Base-by-base conservation (phyloP, 768 basidiomycete species). In the Epithele typhae region DNA sequence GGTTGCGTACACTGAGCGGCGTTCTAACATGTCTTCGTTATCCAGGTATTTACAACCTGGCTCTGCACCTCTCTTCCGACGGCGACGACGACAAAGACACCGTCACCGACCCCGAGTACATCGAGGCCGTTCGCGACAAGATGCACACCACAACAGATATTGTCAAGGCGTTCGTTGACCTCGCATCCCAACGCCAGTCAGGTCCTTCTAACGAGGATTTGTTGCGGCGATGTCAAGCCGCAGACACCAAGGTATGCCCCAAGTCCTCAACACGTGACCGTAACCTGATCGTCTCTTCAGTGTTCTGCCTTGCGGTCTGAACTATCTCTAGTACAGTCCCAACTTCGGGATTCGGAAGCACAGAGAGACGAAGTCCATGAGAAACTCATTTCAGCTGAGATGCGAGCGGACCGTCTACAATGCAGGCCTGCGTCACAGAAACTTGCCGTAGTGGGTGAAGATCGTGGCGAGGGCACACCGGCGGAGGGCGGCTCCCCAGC, bases 401-500 rank as follows among this genome's bases (percentile, higher is more conserved):
- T 51, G 37, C 57, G 58, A 2, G 35, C 52, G 37, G 62, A 64
- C 40, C 59, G 62, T 10, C 38, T 62, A 3, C 57, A 58, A 33
- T 60, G 60, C 43, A 61, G 55, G 17, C 6, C 35, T 36, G 7
- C 17, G 6, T 14, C 7, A 25, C 47, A 5, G 14, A 25, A 5
- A 37, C 48, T 10, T 51, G 32, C 40, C 55, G 35, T 17, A 42
- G n/a, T n/a, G 27, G 27, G 8, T 30, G 14, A 7, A 7, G 27
- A 30, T 7, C 27, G 14, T 30, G 8, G 8, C 8, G 27, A 30
- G 27, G 14, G 8, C 14, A 7, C 27, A 30, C 27, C 27, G 7
- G 27, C 27, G 27, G 27, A 30, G 27, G 14, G 14, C 14, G 27
- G 27, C 14, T 78, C 82, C 73, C 79, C 83, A 65, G 75, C 70